These are phyloP conservation scores for Fusarium cyanostomum DNA, from an alignment of 2,329 filamentous ascomycete genomes.

Conservation along the genomic window DNA sequence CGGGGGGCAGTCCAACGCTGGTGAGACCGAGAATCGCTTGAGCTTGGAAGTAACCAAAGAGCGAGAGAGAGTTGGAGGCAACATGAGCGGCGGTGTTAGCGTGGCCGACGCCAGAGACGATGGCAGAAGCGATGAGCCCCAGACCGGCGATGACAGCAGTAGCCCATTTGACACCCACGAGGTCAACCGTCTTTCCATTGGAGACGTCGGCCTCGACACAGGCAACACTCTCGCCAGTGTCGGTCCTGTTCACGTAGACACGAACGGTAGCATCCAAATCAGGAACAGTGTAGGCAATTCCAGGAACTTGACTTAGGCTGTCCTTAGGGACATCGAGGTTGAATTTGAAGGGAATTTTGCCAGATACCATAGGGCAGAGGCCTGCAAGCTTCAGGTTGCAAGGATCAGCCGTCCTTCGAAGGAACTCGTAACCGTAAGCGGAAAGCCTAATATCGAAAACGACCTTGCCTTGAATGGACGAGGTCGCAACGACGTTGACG, in stretches of 20 bases:
- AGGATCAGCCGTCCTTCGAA: slow-evolving; percentile 76
- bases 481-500: slow-evolving; percentile 82
- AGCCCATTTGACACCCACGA: slow-evolving; percentile 87
- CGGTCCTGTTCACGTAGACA: slow-evolving; percentile 80
- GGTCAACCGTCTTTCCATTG: slow-evolving; percentile 91
- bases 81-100: slow-evolving; percentile 95
- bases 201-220: slow-evolving; percentile 90
- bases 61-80: slow-evolving; percentile 90
- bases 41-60: slow-evolving; percentile 94
- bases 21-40: slow-evolving; percentile 92
- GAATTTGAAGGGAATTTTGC: slow-evolving; percentile 79
- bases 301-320: slow-evolving; percentile 74
- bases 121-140: slow-evolving; percentile 83
- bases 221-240: slow-evolving; percentile 71
- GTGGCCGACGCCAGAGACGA: slow-evolving; percentile 90
- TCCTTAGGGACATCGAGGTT: slow-evolving; percentile 68
- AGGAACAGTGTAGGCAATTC: slow-evolving; percentile 87
- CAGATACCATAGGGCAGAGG: slow-evolving; percentile 90
- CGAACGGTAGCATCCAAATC: slow-evolving; percentile 89
- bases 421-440: slow-evolving; percentile 82
- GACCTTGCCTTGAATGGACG: slow-evolving; percentile 83
- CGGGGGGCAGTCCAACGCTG: slow-evolving; percentile 81
- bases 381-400: slow-evolving; percentile 76
- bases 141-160: slow-evolving; percentile 89
- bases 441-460: slow-evolving; percentile 78